phyloP scores from a whole-genome alignment of 768 basidiomycete species.

The Mrakia gelida region DNA sequence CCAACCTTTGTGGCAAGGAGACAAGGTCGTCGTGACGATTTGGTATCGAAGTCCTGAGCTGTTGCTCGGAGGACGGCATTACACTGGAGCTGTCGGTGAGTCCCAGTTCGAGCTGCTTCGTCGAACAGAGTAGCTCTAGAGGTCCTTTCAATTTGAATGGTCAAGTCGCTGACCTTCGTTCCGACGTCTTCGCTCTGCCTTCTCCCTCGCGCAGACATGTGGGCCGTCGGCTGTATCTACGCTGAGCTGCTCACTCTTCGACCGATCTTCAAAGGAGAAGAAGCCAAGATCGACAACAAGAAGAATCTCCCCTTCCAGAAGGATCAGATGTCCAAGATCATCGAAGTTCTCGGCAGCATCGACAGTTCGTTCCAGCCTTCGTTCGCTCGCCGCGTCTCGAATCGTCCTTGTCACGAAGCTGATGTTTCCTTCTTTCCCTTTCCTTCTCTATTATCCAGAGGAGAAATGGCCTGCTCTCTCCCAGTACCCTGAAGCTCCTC shows the following conservation, averaged over 20 bases:
- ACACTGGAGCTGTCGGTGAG: conserved; percentile 77
- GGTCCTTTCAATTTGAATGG: too few species aligned
- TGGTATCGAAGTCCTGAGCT: conserved; percentile 99
- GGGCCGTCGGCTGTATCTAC: conserved; percentile 97
- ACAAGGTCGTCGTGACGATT: conserved; percentile 98
- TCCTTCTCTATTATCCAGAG: conserved; percentile 40
- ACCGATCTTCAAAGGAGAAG: conserved; percentile 98
- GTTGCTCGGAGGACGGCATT: conserved; percentile 92
- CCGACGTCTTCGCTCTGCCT: not conserved
- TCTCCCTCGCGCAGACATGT: conserved; percentile 57
- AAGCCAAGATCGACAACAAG: conserved; percentile 91
- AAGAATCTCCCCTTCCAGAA: conserved; percentile 96
- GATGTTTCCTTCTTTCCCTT: not conserved
- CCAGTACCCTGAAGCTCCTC: conserved; percentile 83
- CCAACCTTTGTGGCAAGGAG: conserved; percentile 83
- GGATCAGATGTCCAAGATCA: conserved; percentile 92
- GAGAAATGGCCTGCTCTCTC: conserved; percentile 81
- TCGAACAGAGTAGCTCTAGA: too few species aligned
- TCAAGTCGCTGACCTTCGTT: not conserved
- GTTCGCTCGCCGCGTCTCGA: conserved; percentile 23
- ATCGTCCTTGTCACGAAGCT: conserved; percentile 16
- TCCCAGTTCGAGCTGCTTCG: not conserved
- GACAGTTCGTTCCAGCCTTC: conserved; percentile 54
- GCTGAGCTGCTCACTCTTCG: conserved; percentile 88
- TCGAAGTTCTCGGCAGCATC: conserved; percentile 87